phyloP scores from a whole-genome alignment of 2,329 filamentous ascomycete genomes.

The Talaromyces islandicus region DNA sequence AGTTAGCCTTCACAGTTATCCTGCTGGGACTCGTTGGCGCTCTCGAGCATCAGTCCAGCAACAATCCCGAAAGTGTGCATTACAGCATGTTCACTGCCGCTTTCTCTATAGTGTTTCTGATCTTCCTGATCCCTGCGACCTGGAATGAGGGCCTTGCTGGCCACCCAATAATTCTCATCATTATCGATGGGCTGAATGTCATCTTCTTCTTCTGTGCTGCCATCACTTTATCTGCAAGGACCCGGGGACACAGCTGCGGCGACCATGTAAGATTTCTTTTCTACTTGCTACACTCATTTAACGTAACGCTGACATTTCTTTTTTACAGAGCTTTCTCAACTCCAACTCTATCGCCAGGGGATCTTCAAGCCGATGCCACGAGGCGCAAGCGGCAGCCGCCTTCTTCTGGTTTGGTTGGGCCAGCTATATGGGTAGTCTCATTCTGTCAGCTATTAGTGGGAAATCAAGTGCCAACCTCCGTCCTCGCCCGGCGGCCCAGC shows the following conservation, averaged over 20 bases:
- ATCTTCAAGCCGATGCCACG: conserved; percentile 41
- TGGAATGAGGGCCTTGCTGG: conserved; percentile 34
- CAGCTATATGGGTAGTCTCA: conserved; percentile 35
- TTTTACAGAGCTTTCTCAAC: conserved; percentile 30
- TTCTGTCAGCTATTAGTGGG: conserved; percentile 34
- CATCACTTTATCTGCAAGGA: conserved; percentile 43
- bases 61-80: conserved; percentile 54
- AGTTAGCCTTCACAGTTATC: conserved; percentile 55
- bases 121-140: conserved; percentile 43
- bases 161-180: conserved; percentile 38
- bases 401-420: conserved; percentile 49
- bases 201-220: conserved; percentile 45
- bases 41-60: conserved; percentile 51
- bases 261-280: conserved; percentile 34
- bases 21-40: conserved; percentile 58
- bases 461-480: conserved; percentile 30
- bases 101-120: conserved; percentile 43
- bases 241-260: conserved; percentile 40
- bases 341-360: conserved; percentile 43
- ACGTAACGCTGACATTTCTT: not conserved
- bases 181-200: conserved; percentile 42
- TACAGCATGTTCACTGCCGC: conserved; percentile 45
- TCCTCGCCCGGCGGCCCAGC: conserved; percentile 25
- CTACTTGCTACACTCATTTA: not conserved
- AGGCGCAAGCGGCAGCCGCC: conserved; percentile 45